Percentiles rank a stretch among this genome's conserved stretches.
Conservation (phyloP, 306 rosid genomes). For the Pyrus betulifolia region DNA sequence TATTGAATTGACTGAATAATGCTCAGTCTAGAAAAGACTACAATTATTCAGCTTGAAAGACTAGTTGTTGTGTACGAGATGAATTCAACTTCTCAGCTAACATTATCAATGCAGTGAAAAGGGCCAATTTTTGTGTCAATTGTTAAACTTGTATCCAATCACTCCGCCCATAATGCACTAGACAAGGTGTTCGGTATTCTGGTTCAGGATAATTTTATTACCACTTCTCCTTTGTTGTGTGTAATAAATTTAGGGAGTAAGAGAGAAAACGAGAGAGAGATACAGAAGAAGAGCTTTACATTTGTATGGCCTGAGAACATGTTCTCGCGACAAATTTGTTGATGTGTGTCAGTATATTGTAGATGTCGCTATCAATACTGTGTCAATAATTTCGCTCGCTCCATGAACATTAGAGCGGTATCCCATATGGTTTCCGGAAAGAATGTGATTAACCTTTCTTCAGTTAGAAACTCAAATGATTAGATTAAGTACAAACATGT, state of each 20-base stretch:
- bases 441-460: no score
- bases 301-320: no score
- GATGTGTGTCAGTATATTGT: background rate
- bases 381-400: no score
- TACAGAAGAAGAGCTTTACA: no score
- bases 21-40: background rate
- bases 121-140: background rate
- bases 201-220: background rate
- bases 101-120: background rate
- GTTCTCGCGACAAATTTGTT: no score
- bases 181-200: background rate
- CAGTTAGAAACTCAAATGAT: background rate
- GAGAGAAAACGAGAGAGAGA: background rate
- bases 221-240: background rate
- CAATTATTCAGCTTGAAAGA: background rate
- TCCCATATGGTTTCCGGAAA: background rate
- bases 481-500: background rate
- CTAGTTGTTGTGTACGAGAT: background rate
- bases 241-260: no score
- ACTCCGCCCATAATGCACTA: slow-evolving; percentile 33
- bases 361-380: no score
- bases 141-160: slow-evolving; percentile 17
- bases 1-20: background rate
- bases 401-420: no score
- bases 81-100: background rate